These are phyloP conservation scores for Pseudogymnoascus sp. DNA, from an alignment of 2,329 filamentous ascomycete genomes.

Conservation along the genomic window DNA sequence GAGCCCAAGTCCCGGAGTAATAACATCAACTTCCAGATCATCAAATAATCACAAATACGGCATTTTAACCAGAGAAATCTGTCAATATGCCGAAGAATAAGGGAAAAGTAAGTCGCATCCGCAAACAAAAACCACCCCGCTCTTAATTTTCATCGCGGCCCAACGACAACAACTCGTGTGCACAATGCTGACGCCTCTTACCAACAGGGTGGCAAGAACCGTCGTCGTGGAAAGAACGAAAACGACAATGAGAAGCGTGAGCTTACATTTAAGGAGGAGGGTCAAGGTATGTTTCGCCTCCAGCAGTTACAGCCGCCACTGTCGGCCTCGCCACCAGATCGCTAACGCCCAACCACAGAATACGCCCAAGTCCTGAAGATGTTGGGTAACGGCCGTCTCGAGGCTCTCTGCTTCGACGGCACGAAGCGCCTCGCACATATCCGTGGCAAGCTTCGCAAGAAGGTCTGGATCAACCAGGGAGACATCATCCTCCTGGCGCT, in stretches of 20 bases:
- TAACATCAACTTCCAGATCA: slow-evolving; percentile 6
- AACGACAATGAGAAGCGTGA: slow-evolving; percentile 99
- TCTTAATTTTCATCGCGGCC: slow-evolving; percentile 10
- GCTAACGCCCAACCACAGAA: slow-evolving; percentile 38
- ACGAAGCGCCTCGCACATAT: slow-evolving; percentile 78
- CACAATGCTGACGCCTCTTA: slow-evolving; percentile 17
- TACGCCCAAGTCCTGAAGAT: slow-evolving; percentile 90
- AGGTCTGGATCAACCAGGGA: slow-evolving; percentile 99
- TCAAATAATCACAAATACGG: not conserved
- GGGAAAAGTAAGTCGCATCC: slow-evolving; percentile 70
- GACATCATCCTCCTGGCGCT: slow-evolving; percentile 87
- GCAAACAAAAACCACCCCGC: slow-evolving; percentile 12
- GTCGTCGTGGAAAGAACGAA: slow-evolving; percentile 97
- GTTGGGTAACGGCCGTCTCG: slow-evolving; percentile 89
- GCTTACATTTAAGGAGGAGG: slow-evolving; percentile 97
- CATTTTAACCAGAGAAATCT: slow-evolving; percentile 14
- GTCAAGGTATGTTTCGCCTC: slow-evolving; percentile 55
- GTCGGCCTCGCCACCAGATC: not conserved
- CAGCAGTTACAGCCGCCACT: slow-evolving; percentile 6
- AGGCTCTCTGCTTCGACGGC: slow-evolving; percentile 90
- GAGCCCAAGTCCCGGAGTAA: slow-evolving; percentile 1
- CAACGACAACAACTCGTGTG: slow-evolving; percentile 9
- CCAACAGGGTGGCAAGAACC: slow-evolving; percentile 87
- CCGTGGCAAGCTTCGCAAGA: slow-evolving; percentile 96
- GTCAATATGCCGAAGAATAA: slow-evolving; percentile 95